Evolutionary conservation across 805 yeast species (phyloP).

Genomic region (Nadsonia fulvescens): DNA sequence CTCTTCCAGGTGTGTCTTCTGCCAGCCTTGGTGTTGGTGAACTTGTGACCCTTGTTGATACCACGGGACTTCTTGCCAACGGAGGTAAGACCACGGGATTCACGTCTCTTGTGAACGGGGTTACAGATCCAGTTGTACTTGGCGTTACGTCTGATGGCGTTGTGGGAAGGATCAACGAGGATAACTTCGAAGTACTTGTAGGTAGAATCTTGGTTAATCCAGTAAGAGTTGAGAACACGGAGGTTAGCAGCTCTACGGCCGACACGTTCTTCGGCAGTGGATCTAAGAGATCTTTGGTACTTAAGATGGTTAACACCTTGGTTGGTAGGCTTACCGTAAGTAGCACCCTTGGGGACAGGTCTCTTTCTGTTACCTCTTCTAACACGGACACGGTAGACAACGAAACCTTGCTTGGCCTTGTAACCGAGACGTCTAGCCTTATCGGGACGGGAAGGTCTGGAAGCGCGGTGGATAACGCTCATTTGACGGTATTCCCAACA

Average conservation of each 20-base stretch:
- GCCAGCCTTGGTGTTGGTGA: slow-evolving; percentile 96
- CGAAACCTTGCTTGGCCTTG: slow-evolving; percentile 99
- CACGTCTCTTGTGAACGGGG: slow-evolving; percentile 99
- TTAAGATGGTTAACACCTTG: slow-evolving; percentile 98
- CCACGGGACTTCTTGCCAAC: slow-evolving; percentile 99
- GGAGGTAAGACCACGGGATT: slow-evolving; percentile 95
- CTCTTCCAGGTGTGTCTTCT: slow-evolving; percentile 99
- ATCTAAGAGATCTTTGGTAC: slow-evolving; percentile 95
- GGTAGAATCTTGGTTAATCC: slow-evolving; percentile 99
- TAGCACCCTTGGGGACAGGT: slow-evolving; percentile 99
- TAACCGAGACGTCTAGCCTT: slow-evolving; percentile 99
- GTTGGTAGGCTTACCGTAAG: slow-evolving; percentile 99
- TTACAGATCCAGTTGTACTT: slow-evolving; percentile 98
- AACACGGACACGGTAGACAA: slow-evolving; percentile 95
- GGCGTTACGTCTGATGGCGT: slow-evolving; percentile 97
- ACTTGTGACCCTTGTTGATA: slow-evolving; percentile 99
- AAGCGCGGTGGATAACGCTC: slow-evolving; percentile 95
- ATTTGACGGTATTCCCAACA: slow-evolving; percentile 99
- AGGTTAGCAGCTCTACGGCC: slow-evolving; percentile 97
- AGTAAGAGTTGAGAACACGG: slow-evolving; percentile 99
- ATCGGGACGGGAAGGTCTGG: slow-evolving; percentile 98
- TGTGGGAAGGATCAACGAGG: slow-evolving; percentile 93
- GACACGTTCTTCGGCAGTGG: slow-evolving; percentile 99
- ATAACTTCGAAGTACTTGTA: slow-evolving; percentile 98
- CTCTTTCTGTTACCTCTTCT: slow-evolving; percentile 99